phyloP scores from a whole-genome alignment of 2,329 filamentous ascomycete species.

The Pseudopithomyces chartarum region DNA sequence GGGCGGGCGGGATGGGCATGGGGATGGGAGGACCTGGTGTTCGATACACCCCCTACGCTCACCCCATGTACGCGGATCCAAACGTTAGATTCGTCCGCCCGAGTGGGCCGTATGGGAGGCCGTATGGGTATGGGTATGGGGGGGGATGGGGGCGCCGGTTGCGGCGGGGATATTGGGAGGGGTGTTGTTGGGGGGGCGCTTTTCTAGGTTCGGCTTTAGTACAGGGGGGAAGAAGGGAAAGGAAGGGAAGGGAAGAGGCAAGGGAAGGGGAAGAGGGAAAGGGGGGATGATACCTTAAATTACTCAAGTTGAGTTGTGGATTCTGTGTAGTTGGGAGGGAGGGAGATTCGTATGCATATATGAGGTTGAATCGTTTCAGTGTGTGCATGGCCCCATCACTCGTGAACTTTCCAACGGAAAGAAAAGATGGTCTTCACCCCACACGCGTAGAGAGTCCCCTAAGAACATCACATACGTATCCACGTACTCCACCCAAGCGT shows the following conservation, averaged over 20 bases:
- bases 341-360: no score
- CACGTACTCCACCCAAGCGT: no score
- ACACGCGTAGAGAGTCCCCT: no score
- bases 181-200: slow-evolving; percentile 40
- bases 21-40: slow-evolving; percentile 10
- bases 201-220: slow-evolving; percentile 13
- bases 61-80: slow-evolving; percentile 53
- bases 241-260: neutral
- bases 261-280: neutral
- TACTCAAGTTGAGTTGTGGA: no score
- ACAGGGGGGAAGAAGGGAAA: neutral
- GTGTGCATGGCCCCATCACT: no score
- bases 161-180: slow-evolving; percentile 43
- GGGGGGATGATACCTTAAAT: neutral
- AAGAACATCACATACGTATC: no score
- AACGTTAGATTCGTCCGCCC: slow-evolving; percentile 58
- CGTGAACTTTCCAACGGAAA: no score
- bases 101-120: slow-evolving; percentile 51
- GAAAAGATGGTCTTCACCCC: no score
- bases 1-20: slow-evolving; percentile 36
- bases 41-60: slow-evolving; percentile 51
- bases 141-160: slow-evolving; percentile 42
- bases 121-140: slow-evolving; percentile 45
- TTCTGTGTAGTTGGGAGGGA: neutral
- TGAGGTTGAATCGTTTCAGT: no score